Base-by-base conservation (phyloP, 805 yeast genomes). In the Kodamaea kaohsiungensis region DNA sequence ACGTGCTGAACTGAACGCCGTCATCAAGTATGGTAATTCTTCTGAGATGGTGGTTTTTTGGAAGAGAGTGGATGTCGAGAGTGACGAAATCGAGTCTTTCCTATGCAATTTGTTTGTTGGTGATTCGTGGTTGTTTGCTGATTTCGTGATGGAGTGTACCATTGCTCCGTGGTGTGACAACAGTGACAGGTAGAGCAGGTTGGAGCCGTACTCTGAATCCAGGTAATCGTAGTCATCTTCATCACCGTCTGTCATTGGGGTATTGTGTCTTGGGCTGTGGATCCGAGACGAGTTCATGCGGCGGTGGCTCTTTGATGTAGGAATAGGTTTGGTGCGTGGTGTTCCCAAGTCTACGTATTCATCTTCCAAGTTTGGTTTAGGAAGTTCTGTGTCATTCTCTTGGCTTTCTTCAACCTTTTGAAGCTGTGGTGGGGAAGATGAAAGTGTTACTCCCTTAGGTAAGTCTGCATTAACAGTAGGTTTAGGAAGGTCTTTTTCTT, bases 1-100 rank as follows among this genome's bases (percentile, higher is more conserved):
- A 58, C 77, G 82, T 2, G 87, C 88, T 56, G 83, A 82, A 64
- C 83, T 80, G 62, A 87, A 87, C 15, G 90, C 91, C 18, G 82
- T 75, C 79, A 87, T 73, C 61, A 87, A 67, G 55, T 79, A 79
- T 0, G 93, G 93, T 56, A 87, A 65, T 63, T 86, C 89, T 49
- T 84, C 87, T 1, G 85, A 63, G 13, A 87, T 70, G 7, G 87
- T 80, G 0, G 88, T 78, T 56, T 76, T 77, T 40, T 77, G 81
- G 55, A 77, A 69, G 55, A 71, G 62, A 35, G 76, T 63, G 1
- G 81, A 69, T 1, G 76, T 65, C 2, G 71, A 60, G 15, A 66
- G 48, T 1, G 73, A 67, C 2, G 70, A 59, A 12, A 64, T 48
- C 18, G 71, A 65, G 35, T 69, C 73, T 22, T 68, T 60, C 50